Percentiles rank a stretch among this genome's conserved stretches.
Conservation (phyloP, 192 early-diverging fungal genomes). For the Entomortierella chlamydospora region DNA sequence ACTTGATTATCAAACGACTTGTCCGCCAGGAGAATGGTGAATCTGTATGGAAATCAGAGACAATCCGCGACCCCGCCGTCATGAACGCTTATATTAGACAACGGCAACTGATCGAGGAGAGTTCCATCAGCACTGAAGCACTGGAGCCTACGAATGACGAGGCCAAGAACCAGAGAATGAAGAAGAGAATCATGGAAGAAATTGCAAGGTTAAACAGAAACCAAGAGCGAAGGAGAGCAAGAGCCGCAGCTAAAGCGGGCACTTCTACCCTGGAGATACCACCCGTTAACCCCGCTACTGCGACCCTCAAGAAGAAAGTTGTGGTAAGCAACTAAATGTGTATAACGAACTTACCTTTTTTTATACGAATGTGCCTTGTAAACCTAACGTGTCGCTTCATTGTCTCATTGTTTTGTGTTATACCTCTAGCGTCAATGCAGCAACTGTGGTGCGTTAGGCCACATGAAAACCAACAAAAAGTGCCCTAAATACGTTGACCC, state of each 20-base stretch:
- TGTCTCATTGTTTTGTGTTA: too few species aligned
- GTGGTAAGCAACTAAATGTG: slow-evolving; percentile 39
- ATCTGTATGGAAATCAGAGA: slow-evolving; percentile 80
- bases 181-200: slow-evolving; percentile 71
- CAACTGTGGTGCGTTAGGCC: slow-evolving; percentile 84
- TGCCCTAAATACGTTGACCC: slow-evolving; percentile 70
- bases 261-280: slow-evolving; percentile 56
- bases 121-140: slow-evolving; percentile 56
- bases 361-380: too few species aligned
- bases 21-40: slow-evolving; percentile 69
- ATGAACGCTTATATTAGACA: slow-evolving; percentile 93
- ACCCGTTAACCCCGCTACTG: slow-evolving; percentile 20
- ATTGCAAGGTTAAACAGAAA: slow-evolving; percentile 73
- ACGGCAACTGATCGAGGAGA: slow-evolving; percentile 82
- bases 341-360: too few species aligned
- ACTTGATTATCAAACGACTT: slow-evolving; percentile 70
- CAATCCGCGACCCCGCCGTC: slow-evolving; percentile 83
- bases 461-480: slow-evolving; percentile 90
- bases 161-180: slow-evolving; percentile 68
- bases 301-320: slow-evolving; percentile 72
- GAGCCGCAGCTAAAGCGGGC: slow-evolving; percentile 64
- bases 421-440: slow-evolving; percentile 74
- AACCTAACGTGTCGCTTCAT: too few species aligned
- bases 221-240: slow-evolving; percentile 67
- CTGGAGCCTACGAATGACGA: slow-evolving; percentile 67